Conservation (phyloP, 1,139 yeast genomes). For the Torulaspora globosa region DNA sequence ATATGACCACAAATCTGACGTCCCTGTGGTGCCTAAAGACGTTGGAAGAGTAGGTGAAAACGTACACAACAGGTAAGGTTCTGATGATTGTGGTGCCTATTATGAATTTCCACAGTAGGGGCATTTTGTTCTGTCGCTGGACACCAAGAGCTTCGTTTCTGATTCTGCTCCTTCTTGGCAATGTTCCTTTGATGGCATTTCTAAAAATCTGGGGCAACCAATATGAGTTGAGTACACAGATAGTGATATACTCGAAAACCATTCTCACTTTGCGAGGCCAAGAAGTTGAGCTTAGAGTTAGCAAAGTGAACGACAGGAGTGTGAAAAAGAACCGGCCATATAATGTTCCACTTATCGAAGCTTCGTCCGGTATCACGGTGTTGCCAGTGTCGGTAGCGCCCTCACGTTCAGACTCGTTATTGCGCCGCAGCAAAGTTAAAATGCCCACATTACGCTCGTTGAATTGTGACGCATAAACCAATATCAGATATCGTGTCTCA, state of each 20-base stretch:
- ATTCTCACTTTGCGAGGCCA: constrained; percentile 62
- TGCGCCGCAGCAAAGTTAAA: constrained; percentile 27
- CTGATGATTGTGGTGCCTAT: constrained; percentile 62
- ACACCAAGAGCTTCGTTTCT: constrained; percentile 17
- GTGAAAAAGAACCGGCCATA: constrained; percentile 61
- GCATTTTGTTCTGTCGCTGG: constrained; percentile 28
- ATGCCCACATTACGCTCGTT: constrained; percentile 48
- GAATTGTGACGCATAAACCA: constrained; percentile 66
- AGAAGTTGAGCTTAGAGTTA: constrained; percentile 52
- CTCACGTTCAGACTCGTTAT: constrained; percentile 22
- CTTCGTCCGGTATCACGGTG: constrained; percentile 45
- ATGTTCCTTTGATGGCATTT: constrained; percentile 49
- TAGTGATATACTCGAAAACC: constrained; percentile 53
- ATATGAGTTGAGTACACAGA: constrained; percentile 58
- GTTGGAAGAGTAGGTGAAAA: constrained; percentile 46
- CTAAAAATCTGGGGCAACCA: constrained; percentile 92
- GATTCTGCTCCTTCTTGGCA: constrained; percentile 28
- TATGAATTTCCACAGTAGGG: constrained; percentile 48
- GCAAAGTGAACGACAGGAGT: constrained; percentile 55
- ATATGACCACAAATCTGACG: constrained; percentile 43
- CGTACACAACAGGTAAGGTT: constrained; percentile 59
- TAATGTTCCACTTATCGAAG: constrained; percentile 54
- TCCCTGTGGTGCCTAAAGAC: constrained; percentile 59
- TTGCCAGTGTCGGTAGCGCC: constrained; percentile 16
- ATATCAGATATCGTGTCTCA: constrained; percentile 70